Evolutionary conservation across 2,329 filamentous ascomycete species (phyloP), one percentile per base, ranked within the genome.

Genomic region (Botrytis aclada): DNA sequence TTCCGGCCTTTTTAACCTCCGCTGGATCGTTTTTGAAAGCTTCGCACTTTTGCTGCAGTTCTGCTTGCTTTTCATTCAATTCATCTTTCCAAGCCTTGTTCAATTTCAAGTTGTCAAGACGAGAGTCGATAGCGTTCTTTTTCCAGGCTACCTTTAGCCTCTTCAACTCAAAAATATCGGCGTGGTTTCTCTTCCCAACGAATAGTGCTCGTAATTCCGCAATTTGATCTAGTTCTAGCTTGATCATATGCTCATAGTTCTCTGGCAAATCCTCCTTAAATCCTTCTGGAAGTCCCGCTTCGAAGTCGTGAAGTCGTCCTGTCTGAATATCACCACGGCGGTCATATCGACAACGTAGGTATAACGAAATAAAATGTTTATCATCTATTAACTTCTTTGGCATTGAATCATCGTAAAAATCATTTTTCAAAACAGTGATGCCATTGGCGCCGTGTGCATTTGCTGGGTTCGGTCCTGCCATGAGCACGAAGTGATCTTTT

Each of bases 181-280:
- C 2, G 2, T 14, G 4, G 0, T 51, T 51, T 0, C 47, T 51
- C 2, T 4, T 51, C 0, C 25, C 47, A 1, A 3, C 25, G 2
- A 51, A 51, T n/a, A 51, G 0, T 51, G 25, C 25, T 51, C 47
- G 47, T 16, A 51, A 51, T 6, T 51, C 47, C 2, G 47, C 4
- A 51, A 51, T 51, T 3, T 12, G 47, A 16, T 51, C 47, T 16
- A 51, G 12, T 14, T 51, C 47, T 7, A 0, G 25, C 0, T 51
- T 51, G 25, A n/a, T 51, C 25, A 14, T 16, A 3, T 16, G 0
- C 25, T 0, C 0, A n/a, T 51, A 51, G 0, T n/a, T 0, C 0
- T 7, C 1, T n/a, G 47, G 10, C 2, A 51, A 16, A 14, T 1
- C 1, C 12, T n/a, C 2, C 4, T 5, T n/a, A 0, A n/a, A n/a